Evolutionary conservation across 2,329 filamentous ascomycete species (phyloP).

Genomic region (Herpotrichia juniperi): DNA sequence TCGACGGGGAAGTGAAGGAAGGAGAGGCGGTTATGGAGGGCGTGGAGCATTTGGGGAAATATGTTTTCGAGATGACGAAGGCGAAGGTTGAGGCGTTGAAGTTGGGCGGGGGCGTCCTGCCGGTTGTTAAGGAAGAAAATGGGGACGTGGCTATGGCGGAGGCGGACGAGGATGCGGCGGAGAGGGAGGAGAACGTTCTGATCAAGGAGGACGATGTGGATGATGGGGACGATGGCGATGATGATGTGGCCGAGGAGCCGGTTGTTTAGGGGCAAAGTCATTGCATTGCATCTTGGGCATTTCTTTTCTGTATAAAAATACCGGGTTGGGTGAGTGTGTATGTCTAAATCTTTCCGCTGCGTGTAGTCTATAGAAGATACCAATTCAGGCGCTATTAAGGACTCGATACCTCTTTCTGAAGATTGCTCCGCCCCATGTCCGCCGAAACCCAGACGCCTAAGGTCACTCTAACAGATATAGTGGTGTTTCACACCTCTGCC

Average conservation of each 20-base stretch:
- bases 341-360: not conserved
- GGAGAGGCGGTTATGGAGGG: slow-evolving; percentile 77
- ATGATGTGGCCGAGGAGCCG: not conserved
- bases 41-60: slow-evolving; percentile 93
- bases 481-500: no score
- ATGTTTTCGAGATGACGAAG: slow-evolving; percentile 95
- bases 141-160: slow-evolving; percentile 35
- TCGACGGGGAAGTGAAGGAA: slow-evolving; percentile 54
- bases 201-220: slow-evolving; percentile 18
- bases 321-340: not conserved
- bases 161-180: slow-evolving; percentile 40
- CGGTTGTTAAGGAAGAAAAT: slow-evolving; percentile 37
- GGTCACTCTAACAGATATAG: no score
- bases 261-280: not conserved
- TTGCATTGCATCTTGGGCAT: not conserved
- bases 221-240: not conserved
- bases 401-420: no score
- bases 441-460: no score
- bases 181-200: slow-evolving; percentile 38
- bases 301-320: not conserved
- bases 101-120: slow-evolving; percentile 42
- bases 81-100: slow-evolving; percentile 67
- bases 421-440: no score
- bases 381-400: no score
- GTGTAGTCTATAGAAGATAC: slow-evolving; percentile 1